Evolutionary conservation across 306 rosid genomes (phyloP).

Genomic region (Trifolium repens): DNA sequence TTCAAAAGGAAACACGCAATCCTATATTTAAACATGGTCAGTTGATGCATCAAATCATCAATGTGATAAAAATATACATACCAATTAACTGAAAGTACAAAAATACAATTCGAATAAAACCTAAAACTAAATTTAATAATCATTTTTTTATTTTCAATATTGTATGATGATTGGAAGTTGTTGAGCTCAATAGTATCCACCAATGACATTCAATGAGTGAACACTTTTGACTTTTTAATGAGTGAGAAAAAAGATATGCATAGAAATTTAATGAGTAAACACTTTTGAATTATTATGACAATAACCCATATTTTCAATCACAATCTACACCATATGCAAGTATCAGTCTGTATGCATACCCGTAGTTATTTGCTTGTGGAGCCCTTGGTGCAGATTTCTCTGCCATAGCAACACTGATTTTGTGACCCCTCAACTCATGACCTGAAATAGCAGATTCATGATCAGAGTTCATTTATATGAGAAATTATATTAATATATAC

Average conservation of each 20-base stretch:
- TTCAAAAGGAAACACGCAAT: neutral
- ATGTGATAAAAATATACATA: neutral
- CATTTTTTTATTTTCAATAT: neutral
- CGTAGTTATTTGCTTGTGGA: conserved; percentile 60
- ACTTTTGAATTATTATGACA: neutral
- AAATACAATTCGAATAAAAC: neutral
- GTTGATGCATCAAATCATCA: neutral
- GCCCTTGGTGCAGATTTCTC: conserved; percentile 94
- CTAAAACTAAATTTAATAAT: neutral
- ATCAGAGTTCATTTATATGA: conserved; percentile 17
- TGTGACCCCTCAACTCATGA: conserved; percentile 83
- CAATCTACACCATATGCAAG: conserved; percentile 1
- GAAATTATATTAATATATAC: neutral
- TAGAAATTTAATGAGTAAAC: neutral
- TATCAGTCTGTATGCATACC: conserved; percentile 53
- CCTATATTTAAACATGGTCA: neutral
- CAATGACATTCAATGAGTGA: neutral
- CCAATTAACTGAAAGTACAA: neutral
- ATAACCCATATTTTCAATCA: neutral
- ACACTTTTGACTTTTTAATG: too few species aligned
- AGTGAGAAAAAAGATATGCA: neutral
- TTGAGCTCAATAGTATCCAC: neutral
- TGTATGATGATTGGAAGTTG: neutral
- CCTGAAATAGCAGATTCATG: conserved; percentile 53
- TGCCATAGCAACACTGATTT: conserved; percentile 91